phyloP scores from a whole-genome alignment of 352 stramenopile genomes.

The Phytophthora colocasiae region DNA sequence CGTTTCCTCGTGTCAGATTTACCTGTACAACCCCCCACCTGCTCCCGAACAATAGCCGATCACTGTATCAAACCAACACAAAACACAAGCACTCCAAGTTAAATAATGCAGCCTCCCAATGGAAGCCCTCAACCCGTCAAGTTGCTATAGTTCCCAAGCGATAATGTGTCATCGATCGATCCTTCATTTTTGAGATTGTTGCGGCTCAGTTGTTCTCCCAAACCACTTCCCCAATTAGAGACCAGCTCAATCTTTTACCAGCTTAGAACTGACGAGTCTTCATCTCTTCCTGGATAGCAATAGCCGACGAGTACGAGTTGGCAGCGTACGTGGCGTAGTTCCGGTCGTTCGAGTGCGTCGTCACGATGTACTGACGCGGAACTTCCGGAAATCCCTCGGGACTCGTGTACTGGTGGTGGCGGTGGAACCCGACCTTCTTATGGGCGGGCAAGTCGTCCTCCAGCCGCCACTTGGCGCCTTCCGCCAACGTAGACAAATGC shows the following conservation, averaged over 20 bases:
- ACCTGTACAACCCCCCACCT: constrained; percentile 58
- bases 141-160: constrained; percentile 1
- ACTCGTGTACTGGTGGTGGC: constrained; percentile 63
- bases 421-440: constrained; percentile 70
- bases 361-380: constrained; percentile 75
- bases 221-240: constrained; percentile 5
- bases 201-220: background rate
- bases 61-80: constrained; percentile 12
- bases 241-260: constrained; percentile 5
- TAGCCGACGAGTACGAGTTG: constrained; percentile 89
- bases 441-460: constrained; percentile 63
- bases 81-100: constrained; percentile 2
- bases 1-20: constrained; percentile 44
- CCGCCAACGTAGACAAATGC: constrained; percentile 57
- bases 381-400: constrained; percentile 77
- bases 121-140: background rate
- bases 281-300: constrained; percentile 82
- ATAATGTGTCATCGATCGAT: constrained; percentile 25
- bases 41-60: constrained; percentile 10
- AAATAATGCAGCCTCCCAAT: background rate
- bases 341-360: constrained; percentile 70
- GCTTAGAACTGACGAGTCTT: constrained; percentile 83
- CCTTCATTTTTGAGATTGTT: constrained; percentile 29
- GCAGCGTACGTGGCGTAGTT: constrained; percentile 84
- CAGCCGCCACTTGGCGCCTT: constrained; percentile 74